Percentiles rank a stretch among this genome's conserved stretches.
Evolutionary conservation across 2,329 filamentous ascomycete genomes (phyloP).

Genomic region (Fusarium beomiforme): DNA sequence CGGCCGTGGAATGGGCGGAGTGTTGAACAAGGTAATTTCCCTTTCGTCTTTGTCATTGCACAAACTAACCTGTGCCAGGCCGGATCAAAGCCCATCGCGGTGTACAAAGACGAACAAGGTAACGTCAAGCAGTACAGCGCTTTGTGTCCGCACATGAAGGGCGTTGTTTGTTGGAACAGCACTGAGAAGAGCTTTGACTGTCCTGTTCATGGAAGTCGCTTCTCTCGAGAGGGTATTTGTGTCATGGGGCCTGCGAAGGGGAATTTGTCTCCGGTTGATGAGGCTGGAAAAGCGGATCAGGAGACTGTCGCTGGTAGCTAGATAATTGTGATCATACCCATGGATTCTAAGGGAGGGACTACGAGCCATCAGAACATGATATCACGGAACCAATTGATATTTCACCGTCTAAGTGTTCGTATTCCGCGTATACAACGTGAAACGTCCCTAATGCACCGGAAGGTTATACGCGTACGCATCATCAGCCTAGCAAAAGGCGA

Average conservation of each 20-base stretch:
- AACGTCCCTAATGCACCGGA: not conserved
- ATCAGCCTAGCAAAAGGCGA: not conserved
- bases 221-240: conserved; percentile 32
- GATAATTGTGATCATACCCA: too few species aligned
- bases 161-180: conserved; percentile 65
- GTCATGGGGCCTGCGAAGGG: conserved; percentile 28
- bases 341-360: too few species aligned
- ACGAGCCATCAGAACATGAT: too few species aligned
- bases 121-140: conserved; percentile 62
- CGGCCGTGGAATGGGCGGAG: conserved; percentile 58
- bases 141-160: conserved; percentile 65
- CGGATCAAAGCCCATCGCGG: conserved; percentile 57
- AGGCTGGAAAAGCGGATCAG: conserved; percentile 1
- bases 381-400: too few species aligned
- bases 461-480: conserved; percentile 25
- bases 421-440: not conserved
- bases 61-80: not conserved
- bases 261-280: conserved; percentile 8
- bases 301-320: conserved; percentile 10
- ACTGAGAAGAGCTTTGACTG: conserved; percentile 65
- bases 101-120: conserved; percentile 66
- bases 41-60: not conserved
- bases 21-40: conserved; percentile 55
- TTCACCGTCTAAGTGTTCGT: too few species aligned
- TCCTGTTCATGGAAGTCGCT: conserved; percentile 57